Base-by-base conservation (phyloP, 2,329 filamentous ascomycete genomes). In the Talaromyces sp. region DNA sequence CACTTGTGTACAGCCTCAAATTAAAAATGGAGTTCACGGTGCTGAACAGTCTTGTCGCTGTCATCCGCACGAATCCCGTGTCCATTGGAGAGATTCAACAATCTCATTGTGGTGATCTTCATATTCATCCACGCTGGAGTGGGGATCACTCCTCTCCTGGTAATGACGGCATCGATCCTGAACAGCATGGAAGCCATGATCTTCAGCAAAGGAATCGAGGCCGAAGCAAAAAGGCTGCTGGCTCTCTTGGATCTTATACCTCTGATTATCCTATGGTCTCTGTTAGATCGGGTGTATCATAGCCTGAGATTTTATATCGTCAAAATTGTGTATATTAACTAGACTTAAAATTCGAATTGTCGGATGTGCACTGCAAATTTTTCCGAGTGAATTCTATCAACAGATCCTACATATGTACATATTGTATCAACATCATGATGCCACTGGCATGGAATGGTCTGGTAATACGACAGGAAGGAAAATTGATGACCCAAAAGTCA, bases 21-120 rank as follows among this genome's bases (percentile, higher is more conserved):
- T 66, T 80, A 29, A 78, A 80, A 47, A 73, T 82, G 27, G 82
- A 84, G 63, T 76, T 78, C 53, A 75, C 77, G 27, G 75, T 84
- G 36, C 67, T 84, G 14, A 71, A 80, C 30, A 69, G 67, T 45
- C 60, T 76, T 6, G 65, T 75, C 8, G 56, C 57, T 35, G 51
- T 59, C 16, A 55, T 64, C 9, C 56, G 48, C 29, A 50, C 52
- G 1, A 35, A 30, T 13, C 49, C 57, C 5, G 19, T 51, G 5
- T 42, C 42, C 3, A 35, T 60, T 19, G 43, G 55, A 17, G 49
- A 46, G 16, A 46, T 46, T 8, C 52, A 37, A 24, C 39, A 27
- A 30, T 17, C 43, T 17, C 49, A 32, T 5, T 20, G 5, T 17
- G 51, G 54, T 3, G 45, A 58, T 24, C 27, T 56, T n/a, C 44